These are phyloP conservation scores for Cyclostephanos invisitatus DNA, from an alignment of 108 stramenopile species.

Conservation along the genomic window DNA sequence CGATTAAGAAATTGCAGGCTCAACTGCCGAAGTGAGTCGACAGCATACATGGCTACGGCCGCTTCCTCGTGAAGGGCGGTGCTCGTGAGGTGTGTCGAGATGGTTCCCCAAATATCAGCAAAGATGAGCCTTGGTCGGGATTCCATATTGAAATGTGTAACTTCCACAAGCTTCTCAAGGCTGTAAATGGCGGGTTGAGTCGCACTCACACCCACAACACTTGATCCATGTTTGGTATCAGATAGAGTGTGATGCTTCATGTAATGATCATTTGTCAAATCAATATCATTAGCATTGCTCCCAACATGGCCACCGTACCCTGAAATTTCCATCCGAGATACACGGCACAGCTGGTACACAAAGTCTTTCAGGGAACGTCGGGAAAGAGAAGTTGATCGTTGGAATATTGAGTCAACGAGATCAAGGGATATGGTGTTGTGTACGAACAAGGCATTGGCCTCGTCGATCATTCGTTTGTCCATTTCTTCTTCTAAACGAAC, in stretches of 20 bases:
- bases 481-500: slow-evolving; percentile 65
- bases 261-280: slow-evolving; percentile 75
- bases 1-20: slow-evolving; percentile 93
- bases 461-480: slow-evolving; percentile 82
- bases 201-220: slow-evolving; percentile 41
- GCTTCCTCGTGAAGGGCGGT: slow-evolving; percentile 93
- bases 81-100: slow-evolving; percentile 88
- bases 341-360: slow-evolving; percentile 87
- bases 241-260: slow-evolving; percentile 66
- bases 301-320: slow-evolving; percentile 74
- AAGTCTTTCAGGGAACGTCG: slow-evolving; percentile 85
- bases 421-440: slow-evolving; percentile 77
- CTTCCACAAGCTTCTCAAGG: slow-evolving; percentile 97
- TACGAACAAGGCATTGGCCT: slow-evolving; percentile 77
- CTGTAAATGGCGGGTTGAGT: slow-evolving; percentile 92
- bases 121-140: slow-evolving; percentile 91
- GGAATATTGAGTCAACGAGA: slow-evolving; percentile 85
- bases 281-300: slow-evolving; percentile 68
- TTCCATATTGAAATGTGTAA: slow-evolving; percentile 98
- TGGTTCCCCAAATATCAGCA: slow-evolving; percentile 91
- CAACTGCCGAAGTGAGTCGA: slow-evolving; percentile 97
- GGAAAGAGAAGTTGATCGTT: slow-evolving; percentile 75
- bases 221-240: slow-evolving; percentile 16
- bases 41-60: slow-evolving; percentile 95
- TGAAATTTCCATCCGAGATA: slow-evolving; percentile 93